These are phyloP conservation scores for Chytriomyces sp. DNA, from an alignment of 192 early-diverging fungal genomes.

Conservation along the genomic window DNA sequence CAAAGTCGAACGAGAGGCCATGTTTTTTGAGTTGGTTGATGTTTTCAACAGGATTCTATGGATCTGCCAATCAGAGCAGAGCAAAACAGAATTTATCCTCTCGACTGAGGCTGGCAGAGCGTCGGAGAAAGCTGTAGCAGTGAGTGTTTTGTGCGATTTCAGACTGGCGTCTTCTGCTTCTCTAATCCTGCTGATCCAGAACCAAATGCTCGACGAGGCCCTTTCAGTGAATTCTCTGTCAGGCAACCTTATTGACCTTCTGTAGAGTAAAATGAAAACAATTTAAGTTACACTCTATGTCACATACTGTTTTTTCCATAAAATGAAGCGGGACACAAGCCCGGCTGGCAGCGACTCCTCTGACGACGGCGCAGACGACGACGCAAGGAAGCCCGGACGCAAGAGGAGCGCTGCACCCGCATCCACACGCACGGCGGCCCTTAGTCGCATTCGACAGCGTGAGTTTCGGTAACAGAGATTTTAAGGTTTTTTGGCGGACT, in stretches of 20 bases:
- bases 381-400: background rate
- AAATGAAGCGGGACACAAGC: no score
- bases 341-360: no score
- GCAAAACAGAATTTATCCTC: background rate
- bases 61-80: background rate
- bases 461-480: background rate
- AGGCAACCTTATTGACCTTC: background rate
- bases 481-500: no score
- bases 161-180: background rate
- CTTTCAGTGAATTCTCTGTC: background rate
- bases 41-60: background rate
- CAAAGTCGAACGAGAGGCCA: background rate
- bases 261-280: background rate
- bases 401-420: background rate
- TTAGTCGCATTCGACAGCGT: background rate
- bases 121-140: background rate
- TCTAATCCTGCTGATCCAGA: background rate
- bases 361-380: background rate
- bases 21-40: constrained; percentile 2
- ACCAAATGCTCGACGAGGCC: background rate
- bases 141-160: background rate
- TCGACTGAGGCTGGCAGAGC: background rate
- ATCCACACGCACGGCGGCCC: background rate
- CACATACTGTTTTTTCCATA: no score
- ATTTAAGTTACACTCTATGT: no score